These are phyloP conservation scores for Diplodia seriata DNA, from an alignment of 2,329 filamentous ascomycete genomes.

Conservation along the genomic window DNA sequence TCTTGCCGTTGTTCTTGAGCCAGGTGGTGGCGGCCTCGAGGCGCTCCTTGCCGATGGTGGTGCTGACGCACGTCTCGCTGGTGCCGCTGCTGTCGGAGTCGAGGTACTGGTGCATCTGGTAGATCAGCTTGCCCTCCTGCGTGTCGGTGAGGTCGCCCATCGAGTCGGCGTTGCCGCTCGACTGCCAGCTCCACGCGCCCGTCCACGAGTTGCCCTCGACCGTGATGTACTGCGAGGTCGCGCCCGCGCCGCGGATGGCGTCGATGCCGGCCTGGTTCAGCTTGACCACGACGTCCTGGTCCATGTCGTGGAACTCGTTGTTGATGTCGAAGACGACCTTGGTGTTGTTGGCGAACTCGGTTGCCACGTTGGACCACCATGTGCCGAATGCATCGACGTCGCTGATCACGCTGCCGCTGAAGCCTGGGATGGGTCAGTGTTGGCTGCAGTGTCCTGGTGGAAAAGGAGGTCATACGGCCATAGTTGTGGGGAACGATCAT, in stretches of 20 bases:
- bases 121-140: constrained; percentile 52
- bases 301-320: constrained; percentile 50
- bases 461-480: constrained; percentile 40
- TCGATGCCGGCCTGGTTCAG: constrained; percentile 52
- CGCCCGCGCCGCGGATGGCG: constrained; percentile 47
- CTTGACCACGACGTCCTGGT: constrained; percentile 43
- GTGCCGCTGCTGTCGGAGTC: constrained; percentile 61
- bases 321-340: constrained; percentile 51
- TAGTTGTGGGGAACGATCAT: constrained; percentile 55
- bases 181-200: constrained; percentile 58
- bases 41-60: constrained; percentile 58
- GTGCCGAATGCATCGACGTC: constrained; percentile 41
- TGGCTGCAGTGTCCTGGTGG: neutral
- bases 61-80: constrained; percentile 53
- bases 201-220: constrained; percentile 59
- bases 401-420: constrained; percentile 47
- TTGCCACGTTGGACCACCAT: constrained; percentile 47
- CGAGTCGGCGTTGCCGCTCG: constrained; percentile 49
- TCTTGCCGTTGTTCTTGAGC: constrained; percentile 56
- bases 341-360: constrained; percentile 41
- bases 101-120: constrained; percentile 66
- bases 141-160: constrained; percentile 56
- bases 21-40: constrained; percentile 56
- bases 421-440: constrained; percentile 35
- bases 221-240: constrained; percentile 59